phyloP scores from a whole-genome alignment of 192 early-diverging fungal genomes.

The Entomortierella chlamydospora region DNA sequence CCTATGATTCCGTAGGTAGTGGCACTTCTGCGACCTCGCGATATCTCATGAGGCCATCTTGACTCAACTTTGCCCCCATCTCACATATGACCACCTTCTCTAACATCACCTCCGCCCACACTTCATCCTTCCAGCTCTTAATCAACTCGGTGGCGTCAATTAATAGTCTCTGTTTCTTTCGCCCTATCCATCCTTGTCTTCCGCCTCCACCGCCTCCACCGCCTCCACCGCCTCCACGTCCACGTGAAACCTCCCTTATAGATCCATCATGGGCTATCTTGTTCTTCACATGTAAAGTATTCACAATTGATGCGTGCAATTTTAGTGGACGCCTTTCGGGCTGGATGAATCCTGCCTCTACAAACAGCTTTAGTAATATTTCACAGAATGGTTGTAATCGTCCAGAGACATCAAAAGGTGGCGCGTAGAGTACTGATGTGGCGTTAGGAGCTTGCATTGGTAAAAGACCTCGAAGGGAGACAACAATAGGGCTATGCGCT shows the following conservation, averaged over 20 bases:
- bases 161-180: not conserved
- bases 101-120: constrained; percentile 3
- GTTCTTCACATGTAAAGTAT: not conserved
- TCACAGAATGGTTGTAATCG: constrained; percentile 10
- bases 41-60: constrained; percentile 10
- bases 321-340: constrained; percentile 1
- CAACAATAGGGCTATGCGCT: not conserved
- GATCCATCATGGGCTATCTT: not conserved
- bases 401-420: not conserved
- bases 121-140: constrained; percentile 9
- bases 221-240: not conserved
- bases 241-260: too few species aligned
- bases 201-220: constrained; percentile 1
- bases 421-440: constrained; percentile 4
- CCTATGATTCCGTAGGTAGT: not conserved
- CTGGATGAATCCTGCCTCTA: not conserved
- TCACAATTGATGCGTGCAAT: constrained; percentile 11
- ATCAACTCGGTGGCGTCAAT: constrained; percentile 6
- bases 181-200: not conserved
- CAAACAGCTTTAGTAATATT: not conserved
- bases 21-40: constrained; percentile 3
- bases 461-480: constrained; percentile 5
- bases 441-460: constrained; percentile 5
- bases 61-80: not conserved
- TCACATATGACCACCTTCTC: constrained; percentile 21